phyloP scores from a whole-genome alignment of 2,329 filamentous ascomycete genomes.

The Sporothrix brunneoviolacea region DNA sequence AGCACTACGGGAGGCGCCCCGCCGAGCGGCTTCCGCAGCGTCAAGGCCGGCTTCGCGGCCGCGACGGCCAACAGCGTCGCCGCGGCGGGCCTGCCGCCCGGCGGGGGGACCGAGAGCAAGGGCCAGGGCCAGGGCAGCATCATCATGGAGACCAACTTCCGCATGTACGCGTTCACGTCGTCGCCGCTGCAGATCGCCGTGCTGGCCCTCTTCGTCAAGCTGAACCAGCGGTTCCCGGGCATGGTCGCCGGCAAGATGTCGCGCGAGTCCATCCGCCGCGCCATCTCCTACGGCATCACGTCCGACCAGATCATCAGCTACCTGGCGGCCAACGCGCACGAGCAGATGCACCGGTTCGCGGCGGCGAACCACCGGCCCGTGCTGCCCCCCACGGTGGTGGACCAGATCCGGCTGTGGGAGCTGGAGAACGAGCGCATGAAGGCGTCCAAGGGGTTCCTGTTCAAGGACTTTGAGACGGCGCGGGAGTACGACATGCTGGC shows the following conservation, averaged over 20 bases:
- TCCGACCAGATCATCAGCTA: conserved; percentile 93
- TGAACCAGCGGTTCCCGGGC: conserved; percentile 88
- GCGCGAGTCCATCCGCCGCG: conserved; percentile 77
- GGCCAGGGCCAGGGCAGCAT: conserved; percentile 66
- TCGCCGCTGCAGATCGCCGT: conserved; percentile 93
- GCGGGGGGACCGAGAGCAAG: conserved; percentile 28
- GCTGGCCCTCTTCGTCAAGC: conserved; percentile 78
- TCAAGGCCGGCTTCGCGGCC: conserved; percentile 61
- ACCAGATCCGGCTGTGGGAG: conserved; percentile 97
- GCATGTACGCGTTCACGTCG: conserved; percentile 92
- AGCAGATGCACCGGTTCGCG: conserved; percentile 74
- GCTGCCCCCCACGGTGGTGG: conserved; percentile 89
- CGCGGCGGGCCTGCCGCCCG: conserved; percentile 43
- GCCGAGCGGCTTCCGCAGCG: conserved; percentile 52
- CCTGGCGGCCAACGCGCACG: conserved; percentile 85
- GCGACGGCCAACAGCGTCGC: conserved; percentile 45
- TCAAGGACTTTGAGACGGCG: conserved; percentile 74
- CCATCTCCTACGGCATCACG: conserved; percentile 86
- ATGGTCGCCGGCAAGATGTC: conserved; percentile 89
- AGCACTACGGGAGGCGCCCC: background rate
- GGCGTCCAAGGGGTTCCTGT: conserved; percentile 74
- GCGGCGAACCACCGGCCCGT: conserved; percentile 57
- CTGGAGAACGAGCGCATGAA: conserved; percentile 94
- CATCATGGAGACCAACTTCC: conserved; percentile 96
- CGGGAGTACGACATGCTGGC: conserved; percentile 65